Percentiles rank a stretch among this genome's conserved stretches.
Evolutionary conservation across 495 filamentous ascomycete species (phyloP).

Genomic region (Neurospora sp.): DNA sequence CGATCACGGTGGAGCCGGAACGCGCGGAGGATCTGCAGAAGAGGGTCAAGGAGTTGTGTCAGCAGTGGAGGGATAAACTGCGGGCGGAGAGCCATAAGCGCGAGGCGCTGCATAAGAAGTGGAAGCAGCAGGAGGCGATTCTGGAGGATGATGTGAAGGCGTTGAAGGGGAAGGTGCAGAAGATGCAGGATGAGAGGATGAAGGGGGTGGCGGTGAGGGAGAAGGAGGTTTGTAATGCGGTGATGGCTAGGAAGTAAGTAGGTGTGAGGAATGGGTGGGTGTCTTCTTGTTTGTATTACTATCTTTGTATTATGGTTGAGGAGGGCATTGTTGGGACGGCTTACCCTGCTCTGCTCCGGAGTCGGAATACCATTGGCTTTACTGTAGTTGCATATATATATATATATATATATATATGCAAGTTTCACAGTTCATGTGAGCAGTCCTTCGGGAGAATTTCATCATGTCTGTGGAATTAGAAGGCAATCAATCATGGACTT

Average conservation of each 20-base stretch:
- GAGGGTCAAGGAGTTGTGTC: constrained; percentile 44
- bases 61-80: constrained; percentile 52
- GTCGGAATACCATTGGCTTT: background rate
- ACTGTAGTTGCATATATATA: background rate
- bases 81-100: constrained; percentile 42
- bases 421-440: too few relatives aligned
- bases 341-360: background rate
- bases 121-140: constrained; percentile 48
- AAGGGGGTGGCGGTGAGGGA: constrained; percentile 58
- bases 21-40: constrained; percentile 51
- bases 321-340: background rate
- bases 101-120: constrained; percentile 54
- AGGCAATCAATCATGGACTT: background rate
- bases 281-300: background rate
- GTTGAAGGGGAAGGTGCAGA: constrained; percentile 60
- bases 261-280: background rate
- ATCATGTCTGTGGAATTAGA: background rate
- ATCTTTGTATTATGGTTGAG: background rate
- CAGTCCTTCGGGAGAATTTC: background rate
- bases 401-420: too few relatives aligned
- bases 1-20: constrained; percentile 56
- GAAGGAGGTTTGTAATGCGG: constrained; percentile 49
- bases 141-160: constrained; percentile 58
- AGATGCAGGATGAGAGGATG: constrained; percentile 59
- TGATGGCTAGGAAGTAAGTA: constrained; percentile 10